phyloP scores from a whole-genome alignment of 345 rosid species.

The Eucalyptus erythrocorys region DNA sequence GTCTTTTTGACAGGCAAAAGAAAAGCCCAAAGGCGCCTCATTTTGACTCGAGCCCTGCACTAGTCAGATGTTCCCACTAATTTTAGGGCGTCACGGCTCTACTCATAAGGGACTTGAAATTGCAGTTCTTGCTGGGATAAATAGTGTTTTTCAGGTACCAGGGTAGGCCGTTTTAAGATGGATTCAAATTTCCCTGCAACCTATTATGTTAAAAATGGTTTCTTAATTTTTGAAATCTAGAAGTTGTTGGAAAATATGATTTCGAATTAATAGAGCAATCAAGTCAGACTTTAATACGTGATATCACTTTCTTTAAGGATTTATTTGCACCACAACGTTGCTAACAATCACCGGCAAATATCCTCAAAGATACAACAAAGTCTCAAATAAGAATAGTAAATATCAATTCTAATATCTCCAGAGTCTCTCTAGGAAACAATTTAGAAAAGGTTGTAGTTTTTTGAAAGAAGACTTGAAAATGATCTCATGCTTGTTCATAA shows the following conservation, averaged over 20 bases:
- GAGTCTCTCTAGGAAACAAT: too few species aligned
- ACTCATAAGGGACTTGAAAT: not conserved
- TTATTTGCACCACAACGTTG: too few species aligned
- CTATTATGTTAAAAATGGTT: not conserved
- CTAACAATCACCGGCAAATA: too few species aligned
- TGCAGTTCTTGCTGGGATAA: not conserved
- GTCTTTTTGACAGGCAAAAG: not conserved
- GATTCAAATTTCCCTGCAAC: not conserved
- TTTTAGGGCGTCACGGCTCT: not conserved
- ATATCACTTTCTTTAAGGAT: too few species aligned
- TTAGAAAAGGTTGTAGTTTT: too few species aligned
- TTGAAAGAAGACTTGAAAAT: too few species aligned
- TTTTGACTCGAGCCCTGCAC: not conserved
- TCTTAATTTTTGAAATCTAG: not conserved
- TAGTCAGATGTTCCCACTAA: not conserved
- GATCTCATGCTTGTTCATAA: too few species aligned
- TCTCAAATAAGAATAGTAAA: too few species aligned
- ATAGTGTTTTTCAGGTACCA: not conserved
- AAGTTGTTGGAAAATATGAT: too few species aligned
- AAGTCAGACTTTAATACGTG: accelerated
- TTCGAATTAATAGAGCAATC: too few species aligned
- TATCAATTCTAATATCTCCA: too few species aligned
- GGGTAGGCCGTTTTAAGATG: not conserved
- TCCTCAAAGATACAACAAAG: too few species aligned
- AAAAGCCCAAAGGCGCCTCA: not conserved